Conservation (phyloP, 805 yeast species). For the Kazachstania bromeliacearum region DNA sequence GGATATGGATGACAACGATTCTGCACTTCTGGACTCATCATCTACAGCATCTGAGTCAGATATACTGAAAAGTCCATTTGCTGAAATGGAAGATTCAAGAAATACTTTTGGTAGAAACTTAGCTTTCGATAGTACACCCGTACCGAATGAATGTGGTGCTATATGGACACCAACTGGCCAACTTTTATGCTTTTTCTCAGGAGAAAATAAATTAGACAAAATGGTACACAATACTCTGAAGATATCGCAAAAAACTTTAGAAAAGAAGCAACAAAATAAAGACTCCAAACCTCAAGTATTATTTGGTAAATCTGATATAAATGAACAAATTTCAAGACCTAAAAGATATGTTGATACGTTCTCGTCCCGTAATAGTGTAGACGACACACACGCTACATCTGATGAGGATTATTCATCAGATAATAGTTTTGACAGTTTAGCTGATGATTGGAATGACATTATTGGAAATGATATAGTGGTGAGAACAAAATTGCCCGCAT, state of each 20-base stretch:
- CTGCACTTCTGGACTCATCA: slow-evolving; percentile 12
- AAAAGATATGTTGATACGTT: slow-evolving; percentile 29
- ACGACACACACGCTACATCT: slow-evolving; percentile 10
- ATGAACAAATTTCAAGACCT: slow-evolving; percentile 16
- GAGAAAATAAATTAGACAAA: slow-evolving; percentile 36
- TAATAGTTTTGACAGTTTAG: slow-evolving; percentile 46
- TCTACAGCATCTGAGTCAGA: slow-evolving; percentile 37
- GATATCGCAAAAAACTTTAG: slow-evolving; percentile 19
- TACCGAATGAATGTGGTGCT: slow-evolving; percentile 92
- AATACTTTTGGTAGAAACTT: slow-evolving; percentile 14
- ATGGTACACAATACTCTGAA: slow-evolving; percentile 29
- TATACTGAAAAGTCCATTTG: slow-evolving; percentile 24
- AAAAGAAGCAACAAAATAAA: slow-evolving; percentile 10
- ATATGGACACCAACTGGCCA: slow-evolving; percentile 74
- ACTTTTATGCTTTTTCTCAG: slow-evolving; percentile 72
- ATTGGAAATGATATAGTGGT: slow-evolving; percentile 44
- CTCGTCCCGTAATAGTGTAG: slow-evolving; percentile 6
- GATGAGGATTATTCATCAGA: slow-evolving; percentile 19
- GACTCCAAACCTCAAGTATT: slow-evolving; percentile 1
- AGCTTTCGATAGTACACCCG: slow-evolving; percentile 69
- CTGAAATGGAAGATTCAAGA: slow-evolving; percentile 3
- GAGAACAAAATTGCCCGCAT: slow-evolving; percentile 45
- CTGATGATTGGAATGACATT: slow-evolving; percentile 62
- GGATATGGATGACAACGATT: slow-evolving; percentile 26
- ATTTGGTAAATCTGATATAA: slow-evolving; percentile 2